These are phyloP conservation scores for Zopfochytrium polystomum DNA, from an alignment of 371 early-diverging fungal genomes.

Conservation along the genomic window DNA sequence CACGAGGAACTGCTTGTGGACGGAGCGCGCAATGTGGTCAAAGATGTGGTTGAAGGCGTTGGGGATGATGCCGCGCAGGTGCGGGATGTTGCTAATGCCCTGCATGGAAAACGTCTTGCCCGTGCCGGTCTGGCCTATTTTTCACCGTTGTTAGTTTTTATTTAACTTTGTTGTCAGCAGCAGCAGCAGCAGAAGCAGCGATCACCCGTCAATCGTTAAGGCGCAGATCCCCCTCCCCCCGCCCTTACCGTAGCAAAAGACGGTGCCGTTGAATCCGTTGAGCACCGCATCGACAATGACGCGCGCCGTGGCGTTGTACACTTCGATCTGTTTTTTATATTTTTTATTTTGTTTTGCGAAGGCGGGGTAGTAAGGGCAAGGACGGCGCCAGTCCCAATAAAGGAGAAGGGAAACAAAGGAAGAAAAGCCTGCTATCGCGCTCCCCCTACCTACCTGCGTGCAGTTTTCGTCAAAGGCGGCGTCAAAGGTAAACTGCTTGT, in stretches of 20 bases:
- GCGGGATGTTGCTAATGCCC: slow-evolving; percentile 50
- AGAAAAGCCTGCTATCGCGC: no score
- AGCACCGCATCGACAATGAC: slow-evolving; percentile 53
- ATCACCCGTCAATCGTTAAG: neutral
- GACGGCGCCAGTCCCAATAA: neutral
- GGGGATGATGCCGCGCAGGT: slow-evolving; percentile 57
- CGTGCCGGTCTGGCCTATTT: slow-evolving; percentile 48
- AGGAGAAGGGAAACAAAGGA: no score
- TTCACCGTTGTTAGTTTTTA: neutral
- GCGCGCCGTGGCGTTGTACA: slow-evolving; percentile 53
- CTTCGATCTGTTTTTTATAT: slow-evolving; percentile 38
- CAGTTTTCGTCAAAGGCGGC: slow-evolving; percentile 50
- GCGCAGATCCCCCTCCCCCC: neutral
- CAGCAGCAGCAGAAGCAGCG: no score
- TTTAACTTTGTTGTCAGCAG: neutral
- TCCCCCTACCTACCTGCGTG: slow-evolving; percentile 36
- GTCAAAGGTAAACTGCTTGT: slow-evolving; percentile 59
- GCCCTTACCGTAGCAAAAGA: slow-evolving; percentile 57
- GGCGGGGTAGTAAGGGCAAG: neutral
- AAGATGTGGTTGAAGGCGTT: slow-evolving; percentile 57
- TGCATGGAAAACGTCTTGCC: slow-evolving; percentile 62
- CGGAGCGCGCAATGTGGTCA: slow-evolving; percentile 37
- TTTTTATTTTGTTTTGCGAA: neutral
- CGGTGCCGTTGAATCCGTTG: slow-evolving; percentile 60
- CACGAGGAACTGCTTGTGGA: slow-evolving; percentile 63